These are phyloP conservation scores for Coniochaeta pulveracea DNA, from an alignment of 2,329 filamentous ascomycete species.

Conservation along the genomic window DNA sequence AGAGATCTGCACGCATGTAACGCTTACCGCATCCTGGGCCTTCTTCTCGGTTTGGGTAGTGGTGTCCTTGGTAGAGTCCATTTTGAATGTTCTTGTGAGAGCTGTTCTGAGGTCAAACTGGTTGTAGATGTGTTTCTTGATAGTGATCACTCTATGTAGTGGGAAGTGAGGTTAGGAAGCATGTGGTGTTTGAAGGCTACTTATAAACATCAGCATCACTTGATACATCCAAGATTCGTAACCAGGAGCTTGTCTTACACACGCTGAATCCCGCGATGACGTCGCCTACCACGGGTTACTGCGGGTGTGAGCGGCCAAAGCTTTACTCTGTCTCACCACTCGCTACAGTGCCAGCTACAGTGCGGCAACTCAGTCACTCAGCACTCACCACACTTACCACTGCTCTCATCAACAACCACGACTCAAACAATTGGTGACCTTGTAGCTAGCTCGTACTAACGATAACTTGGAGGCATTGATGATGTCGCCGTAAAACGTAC, in stretches of 20 bases:
- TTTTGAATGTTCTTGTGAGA: slow-evolving; percentile 8
- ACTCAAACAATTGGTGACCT: too few species aligned
- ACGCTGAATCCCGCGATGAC: neutral
- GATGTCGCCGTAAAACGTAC: too few species aligned
- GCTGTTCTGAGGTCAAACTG: neutral
- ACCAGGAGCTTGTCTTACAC: neutral
- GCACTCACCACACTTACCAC: too few species aligned
- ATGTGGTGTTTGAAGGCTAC: too few species aligned
- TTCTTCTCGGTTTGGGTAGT: slow-evolving; percentile 17
- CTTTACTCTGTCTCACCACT: neutral
- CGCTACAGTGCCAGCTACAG: neutral
- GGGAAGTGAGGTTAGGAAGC: slow-evolving; percentile 1
- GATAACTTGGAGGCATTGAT: too few species aligned
- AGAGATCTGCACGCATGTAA: too few species aligned
- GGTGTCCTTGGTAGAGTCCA: slow-evolving; percentile 17
- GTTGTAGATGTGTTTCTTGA: neutral
- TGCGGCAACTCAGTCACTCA: neutral
- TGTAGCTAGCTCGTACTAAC: too few species aligned
- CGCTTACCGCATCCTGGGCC: slow-evolving; percentile 1
- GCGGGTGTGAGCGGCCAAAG: neutral
- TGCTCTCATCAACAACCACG: too few species aligned
- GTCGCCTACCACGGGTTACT: neutral
- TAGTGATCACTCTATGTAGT: neutral
- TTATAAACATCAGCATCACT: too few species aligned
- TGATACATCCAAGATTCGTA: slow-evolving; percentile 1